A percentile compares a stretch with the other conserved stretches of the same genome.
Conservation (phyloP, 805 yeast species). For the Candida sphagnicola region DNA sequence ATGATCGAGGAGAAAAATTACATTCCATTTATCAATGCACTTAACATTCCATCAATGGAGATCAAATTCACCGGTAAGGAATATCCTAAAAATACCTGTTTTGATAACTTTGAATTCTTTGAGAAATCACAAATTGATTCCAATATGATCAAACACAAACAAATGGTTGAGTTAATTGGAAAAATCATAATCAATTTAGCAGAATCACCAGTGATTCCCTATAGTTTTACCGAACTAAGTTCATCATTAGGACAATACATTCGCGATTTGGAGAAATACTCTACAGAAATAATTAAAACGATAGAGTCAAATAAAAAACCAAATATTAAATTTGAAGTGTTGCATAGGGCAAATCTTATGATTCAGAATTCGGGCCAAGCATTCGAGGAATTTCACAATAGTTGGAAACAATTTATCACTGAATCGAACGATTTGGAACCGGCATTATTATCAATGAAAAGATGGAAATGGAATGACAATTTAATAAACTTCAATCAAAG, state of each 20-base stretch:
- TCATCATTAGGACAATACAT: constrained; percentile 40
- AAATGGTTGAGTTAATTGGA: constrained; percentile 54
- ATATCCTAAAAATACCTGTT: constrained; percentile 55
- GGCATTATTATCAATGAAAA: constrained; percentile 59
- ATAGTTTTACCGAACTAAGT: constrained; percentile 48
- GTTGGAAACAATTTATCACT: constrained; percentile 53
- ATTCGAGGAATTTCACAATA: constrained; percentile 51
- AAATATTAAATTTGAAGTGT: constrained; percentile 19
- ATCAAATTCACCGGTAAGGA: constrained; percentile 43
- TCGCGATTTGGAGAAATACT: constrained; percentile 44
- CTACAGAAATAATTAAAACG: constrained; percentile 17
- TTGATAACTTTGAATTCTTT: constrained; percentile 61
- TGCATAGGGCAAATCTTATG: constrained; percentile 19
- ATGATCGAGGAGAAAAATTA: constrained; percentile 53
- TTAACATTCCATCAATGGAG: constrained; percentile 70
- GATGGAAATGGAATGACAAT: constrained; percentile 82
- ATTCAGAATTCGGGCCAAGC: constrained; percentile 34
- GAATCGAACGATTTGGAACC: constrained; percentile 61
- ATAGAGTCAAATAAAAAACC: constrained; percentile 12
- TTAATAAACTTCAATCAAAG: constrained; percentile 52
- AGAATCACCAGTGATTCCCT: constrained; percentile 77
- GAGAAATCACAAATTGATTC: constrained; percentile 47
- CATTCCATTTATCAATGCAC: constrained; percentile 58
- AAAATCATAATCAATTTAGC: constrained; percentile 53
- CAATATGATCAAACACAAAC: constrained; percentile 50